phyloP scores from a whole-genome alignment of 371 early-diverging fungal species.

The Mortierella polycephala region DNA sequence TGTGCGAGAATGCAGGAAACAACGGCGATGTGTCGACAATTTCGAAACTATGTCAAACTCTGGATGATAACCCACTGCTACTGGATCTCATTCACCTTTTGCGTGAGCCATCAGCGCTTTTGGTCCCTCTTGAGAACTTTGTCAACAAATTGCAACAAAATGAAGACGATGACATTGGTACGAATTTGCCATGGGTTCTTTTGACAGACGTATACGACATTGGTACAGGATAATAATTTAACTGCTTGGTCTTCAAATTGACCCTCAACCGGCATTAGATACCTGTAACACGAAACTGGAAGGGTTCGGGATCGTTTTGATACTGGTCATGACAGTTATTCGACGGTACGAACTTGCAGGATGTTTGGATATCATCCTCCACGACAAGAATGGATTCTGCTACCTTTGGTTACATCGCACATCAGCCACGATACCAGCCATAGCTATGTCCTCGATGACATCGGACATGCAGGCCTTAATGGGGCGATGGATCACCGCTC shows the following conservation, averaged over 20 bases:
- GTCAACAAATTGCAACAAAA: conserved; percentile 46
- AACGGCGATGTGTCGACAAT: conserved; percentile 29
- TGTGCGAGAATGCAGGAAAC: conserved; percentile 33
- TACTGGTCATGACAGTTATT: conserved; percentile 44
- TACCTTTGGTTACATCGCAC: conserved; percentile 49
- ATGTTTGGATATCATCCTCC: conserved; percentile 30
- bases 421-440: conserved; percentile 40
- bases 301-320: conserved; percentile 43
- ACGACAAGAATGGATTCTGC: conserved; percentile 45
- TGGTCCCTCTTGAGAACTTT: conserved; percentile 43
- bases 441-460: conserved; percentile 29
- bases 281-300: conserved; percentile 52
- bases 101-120: conserved; percentile 24
- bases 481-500: conserved; percentile 48
- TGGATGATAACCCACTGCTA: conserved; percentile 49
- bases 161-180: conserved; percentile 53
- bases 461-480: conserved; percentile 48
- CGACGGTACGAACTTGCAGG: conserved; percentile 45
- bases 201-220: not conserved
- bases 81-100: conserved; percentile 39
- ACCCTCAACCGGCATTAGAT: conserved; percentile 8
- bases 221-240: not conserved
- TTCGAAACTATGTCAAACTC: conserved; percentile 46
- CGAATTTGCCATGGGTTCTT: not conserved
- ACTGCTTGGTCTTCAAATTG: not conserved